Evolutionary conservation across 371 early-diverging fungal species (phyloP).

Genomic region (Mucor racemosus): DNA sequence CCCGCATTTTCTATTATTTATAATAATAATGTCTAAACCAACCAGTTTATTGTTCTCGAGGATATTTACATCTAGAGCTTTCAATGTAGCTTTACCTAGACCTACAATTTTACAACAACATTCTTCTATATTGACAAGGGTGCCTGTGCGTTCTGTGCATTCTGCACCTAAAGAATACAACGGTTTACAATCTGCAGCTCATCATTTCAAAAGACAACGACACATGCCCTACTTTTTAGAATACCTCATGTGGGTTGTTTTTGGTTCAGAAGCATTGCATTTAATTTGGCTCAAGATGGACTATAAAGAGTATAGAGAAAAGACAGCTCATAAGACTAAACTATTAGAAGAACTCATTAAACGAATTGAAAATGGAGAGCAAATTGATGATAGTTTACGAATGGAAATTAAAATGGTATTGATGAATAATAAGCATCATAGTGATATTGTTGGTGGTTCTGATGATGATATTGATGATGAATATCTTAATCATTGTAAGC

Average conservation of each 20-base stretch:
- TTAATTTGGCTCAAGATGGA: constrained; percentile 57
- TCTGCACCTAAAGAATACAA: constrained; percentile 29
- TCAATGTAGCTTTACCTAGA: background rate
- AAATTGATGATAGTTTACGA: constrained; percentile 33
- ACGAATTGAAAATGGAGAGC: constrained; percentile 46
- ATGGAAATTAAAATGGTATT: constrained; percentile 50
- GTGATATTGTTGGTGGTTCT: constrained; percentile 14
- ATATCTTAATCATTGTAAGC: constrained; percentile 45
- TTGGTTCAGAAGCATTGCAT: constrained; percentile 57
- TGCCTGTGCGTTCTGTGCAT: constrained; percentile 22
- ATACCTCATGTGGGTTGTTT: constrained; percentile 57
- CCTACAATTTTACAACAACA: background rate
- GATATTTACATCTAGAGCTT: background rate
- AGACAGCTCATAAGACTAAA: constrained; percentile 43
- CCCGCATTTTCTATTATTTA: background rate
- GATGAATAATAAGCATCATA: constrained; percentile 25
- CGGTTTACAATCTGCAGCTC: constrained; percentile 29
- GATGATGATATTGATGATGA: constrained; percentile 49
- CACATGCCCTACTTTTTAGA: constrained; percentile 53
- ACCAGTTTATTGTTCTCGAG: constrained; percentile 4
- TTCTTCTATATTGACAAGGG: constrained; percentile 7
- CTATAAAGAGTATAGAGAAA: constrained; percentile 53
- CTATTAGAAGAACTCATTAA: constrained; percentile 43
- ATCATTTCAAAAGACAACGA: constrained; percentile 50
- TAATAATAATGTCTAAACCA: background rate